Evolutionary conservation across 257 asterid species (phyloP), one percentile per base, ranked within the genome.

Genomic region (Nicotiana sylvestris): DNA sequence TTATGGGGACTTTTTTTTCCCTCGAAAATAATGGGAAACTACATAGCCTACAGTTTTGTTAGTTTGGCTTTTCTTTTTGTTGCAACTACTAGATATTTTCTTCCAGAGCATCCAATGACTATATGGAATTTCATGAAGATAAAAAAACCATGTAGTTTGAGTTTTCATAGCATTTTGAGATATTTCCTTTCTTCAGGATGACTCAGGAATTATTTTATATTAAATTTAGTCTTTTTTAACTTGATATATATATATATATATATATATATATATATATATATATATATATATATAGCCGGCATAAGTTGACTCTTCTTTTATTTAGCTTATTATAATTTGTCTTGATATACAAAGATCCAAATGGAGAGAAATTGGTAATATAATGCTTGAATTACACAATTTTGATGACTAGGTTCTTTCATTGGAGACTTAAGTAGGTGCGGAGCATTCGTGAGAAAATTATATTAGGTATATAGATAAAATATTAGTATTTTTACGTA

Each of bases 11-110:
- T 29, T 11, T 49, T 60, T 46, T 74, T 25, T 27, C 9, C 29
- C 64, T 49, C 8, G 29, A n/a, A 58, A 5, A 35, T 15, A 29
- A 49, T 69, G 46, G 61, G 32, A 39, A 57, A 74, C 27, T 49
- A 6, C 65, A 33, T 84, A n/a, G 64, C 69, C 32, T 57, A 66
- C 37, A 81, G 29, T 72, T 70, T 70, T 84, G 62, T 80, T 84
- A 49, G 62, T 51, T 84, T 70, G 69, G 60, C 72, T 51, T 86
- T 78, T 82, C 58, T 81, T 82, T 67, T 80, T 37, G 72, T 39
- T 53, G 39, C 9, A 39, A 25, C 11, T 64, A 16, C 7, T 27
- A 32, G 37, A 80, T 57, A 80, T 60, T 82, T 46, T 51, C 17
- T 62, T 27, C 68, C 6, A 9, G 68, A 62, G 68, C 12, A 25